Percentiles rank a stretch among this genome's conserved stretches.
Evolutionary conservation across 2,329 filamentous ascomycete species (phyloP).

Genomic region (Xylaria sp.): DNA sequence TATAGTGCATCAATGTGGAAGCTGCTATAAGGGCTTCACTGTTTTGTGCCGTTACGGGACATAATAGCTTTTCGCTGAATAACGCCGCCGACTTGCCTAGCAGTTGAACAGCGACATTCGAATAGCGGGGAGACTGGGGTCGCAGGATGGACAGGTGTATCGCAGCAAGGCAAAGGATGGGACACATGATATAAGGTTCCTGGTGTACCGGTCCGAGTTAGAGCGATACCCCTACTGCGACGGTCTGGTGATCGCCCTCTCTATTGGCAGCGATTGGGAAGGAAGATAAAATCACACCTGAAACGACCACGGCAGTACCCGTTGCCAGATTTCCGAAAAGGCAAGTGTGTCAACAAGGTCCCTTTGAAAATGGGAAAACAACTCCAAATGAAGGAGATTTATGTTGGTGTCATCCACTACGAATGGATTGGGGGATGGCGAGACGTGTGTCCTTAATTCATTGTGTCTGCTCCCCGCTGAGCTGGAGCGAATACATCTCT

Average conservation of each 20-base stretch:
- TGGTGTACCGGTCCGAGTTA: constrained; percentile 1
- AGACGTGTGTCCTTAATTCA: neutral
- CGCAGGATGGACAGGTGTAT: constrained; percentile 21
- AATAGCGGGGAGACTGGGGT: constrained; percentile 18
- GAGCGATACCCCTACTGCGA: neutral
- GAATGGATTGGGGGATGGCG: neutral
- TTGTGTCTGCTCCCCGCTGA: neutral
- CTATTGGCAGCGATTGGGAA: neutral
- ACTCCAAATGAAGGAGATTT: constrained; percentile 29
- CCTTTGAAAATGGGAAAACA: constrained; percentile 32
- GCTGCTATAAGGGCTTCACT: constrained; percentile 26
- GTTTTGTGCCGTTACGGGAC: constrained; percentile 9
- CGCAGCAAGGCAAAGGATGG: constrained; percentile 26
- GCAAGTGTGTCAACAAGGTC: constrained; percentile 22
- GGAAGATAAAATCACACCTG: constrained; percentile 19
- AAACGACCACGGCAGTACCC: constrained; percentile 30
- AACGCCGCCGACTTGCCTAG: constrained; percentile 9
- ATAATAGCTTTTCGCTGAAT: constrained; percentile 13
- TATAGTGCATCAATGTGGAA: constrained; percentile 27
- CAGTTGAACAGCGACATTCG: constrained; percentile 13
- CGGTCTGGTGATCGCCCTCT: neutral
- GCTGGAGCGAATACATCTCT: constrained; percentile 20
- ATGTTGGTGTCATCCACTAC: constrained; percentile 2
- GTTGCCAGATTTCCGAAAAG: constrained; percentile 26
- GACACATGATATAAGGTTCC: constrained; percentile 26